phyloP scores from a whole-genome alignment of 352 stramenopile genomes.

The Phytophthora meadii region DNA sequence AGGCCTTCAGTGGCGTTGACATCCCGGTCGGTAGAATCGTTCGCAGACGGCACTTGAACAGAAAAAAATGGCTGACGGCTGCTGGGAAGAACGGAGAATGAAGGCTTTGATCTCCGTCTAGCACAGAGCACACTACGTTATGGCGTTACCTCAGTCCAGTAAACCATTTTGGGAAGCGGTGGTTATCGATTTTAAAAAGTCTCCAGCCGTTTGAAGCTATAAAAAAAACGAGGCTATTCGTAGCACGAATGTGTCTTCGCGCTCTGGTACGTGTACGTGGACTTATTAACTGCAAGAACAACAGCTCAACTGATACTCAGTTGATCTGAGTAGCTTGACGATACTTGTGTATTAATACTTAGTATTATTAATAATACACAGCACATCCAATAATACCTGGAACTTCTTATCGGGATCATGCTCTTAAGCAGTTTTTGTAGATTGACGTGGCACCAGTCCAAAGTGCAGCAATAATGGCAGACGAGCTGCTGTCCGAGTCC shows the following conservation, averaged over 20 bases:
- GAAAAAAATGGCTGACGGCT: conserved; percentile 5
- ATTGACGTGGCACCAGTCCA: too few species aligned
- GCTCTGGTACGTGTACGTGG: not conserved
- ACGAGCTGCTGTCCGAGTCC: conserved; percentile 59
- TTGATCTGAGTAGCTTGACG: conserved; percentile 2
- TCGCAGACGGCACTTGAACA: not conserved
- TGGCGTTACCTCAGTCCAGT: not conserved
- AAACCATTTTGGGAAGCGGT: conserved; percentile 16
- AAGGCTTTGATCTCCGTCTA: conserved; percentile 12
- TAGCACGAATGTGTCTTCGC: not conserved
- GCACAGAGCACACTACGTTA: too few species aligned
- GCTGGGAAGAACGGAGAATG: conserved; percentile 34
- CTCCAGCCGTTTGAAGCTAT: conserved; percentile 9
- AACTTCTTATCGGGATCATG: too few species aligned
- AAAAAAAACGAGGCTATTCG: conserved; percentile 18
- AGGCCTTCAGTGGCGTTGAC: conserved; percentile 69
- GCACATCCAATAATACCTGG: too few species aligned
- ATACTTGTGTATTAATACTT: too few species aligned
- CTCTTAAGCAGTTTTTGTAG: too few species aligned
- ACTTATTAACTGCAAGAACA: conserved; percentile 14
- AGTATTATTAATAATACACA: too few species aligned
- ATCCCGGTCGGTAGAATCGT: conserved; percentile 26
- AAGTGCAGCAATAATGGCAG: conserved; percentile 17
- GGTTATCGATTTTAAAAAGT: conserved; percentile 14
- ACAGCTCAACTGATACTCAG: conserved; percentile 10